These are phyloP conservation scores for Roridomyces roridus DNA, from an alignment of 768 basidiomycete species.

Conservation along the genomic window DNA sequence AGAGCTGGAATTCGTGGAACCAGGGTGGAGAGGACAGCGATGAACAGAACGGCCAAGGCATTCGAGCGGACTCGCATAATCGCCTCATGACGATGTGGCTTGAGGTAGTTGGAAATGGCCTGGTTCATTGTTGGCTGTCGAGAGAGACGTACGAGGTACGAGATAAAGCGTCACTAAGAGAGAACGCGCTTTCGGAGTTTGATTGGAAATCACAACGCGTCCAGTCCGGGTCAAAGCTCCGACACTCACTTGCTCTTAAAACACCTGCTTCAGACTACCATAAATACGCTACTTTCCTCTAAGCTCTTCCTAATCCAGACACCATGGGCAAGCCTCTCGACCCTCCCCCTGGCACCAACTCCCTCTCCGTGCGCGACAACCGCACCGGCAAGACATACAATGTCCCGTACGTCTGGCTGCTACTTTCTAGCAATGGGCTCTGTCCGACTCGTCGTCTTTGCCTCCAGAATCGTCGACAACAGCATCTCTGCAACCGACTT, in stretches of 20 bases:
- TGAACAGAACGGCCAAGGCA: slow-evolving; percentile 35
- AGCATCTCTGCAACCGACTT: slow-evolving; percentile 81
- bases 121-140: not conserved
- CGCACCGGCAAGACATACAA: slow-evolving; percentile 81
- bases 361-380: slow-evolving; percentile 79
- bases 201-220: too few species aligned
- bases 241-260: too few species aligned
- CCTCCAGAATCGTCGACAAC: slow-evolving; percentile 76
- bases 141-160: too few species aligned
- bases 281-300: not conserved
- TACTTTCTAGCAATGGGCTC: slow-evolving; percentile 18
- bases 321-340: slow-evolving; percentile 24
- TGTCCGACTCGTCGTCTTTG: not conserved
- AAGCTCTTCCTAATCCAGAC: not conserved
- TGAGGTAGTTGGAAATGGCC: slow-evolving; percentile 36
- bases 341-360: slow-evolving; percentile 30
- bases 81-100: slow-evolving; percentile 52
- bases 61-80: slow-evolving; percentile 49
- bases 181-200: too few species aligned
- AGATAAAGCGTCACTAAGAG: too few species aligned
- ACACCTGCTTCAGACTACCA: not conserved
- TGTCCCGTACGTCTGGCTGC: slow-evolving; percentile 62
- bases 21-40: slow-evolving; percentile 44
- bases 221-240: too few species aligned
- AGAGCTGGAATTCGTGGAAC: slow-evolving; percentile 46